phyloP scores from a whole-genome alignment of 148 eudicot species.

The Gaultheria prostrata region DNA sequence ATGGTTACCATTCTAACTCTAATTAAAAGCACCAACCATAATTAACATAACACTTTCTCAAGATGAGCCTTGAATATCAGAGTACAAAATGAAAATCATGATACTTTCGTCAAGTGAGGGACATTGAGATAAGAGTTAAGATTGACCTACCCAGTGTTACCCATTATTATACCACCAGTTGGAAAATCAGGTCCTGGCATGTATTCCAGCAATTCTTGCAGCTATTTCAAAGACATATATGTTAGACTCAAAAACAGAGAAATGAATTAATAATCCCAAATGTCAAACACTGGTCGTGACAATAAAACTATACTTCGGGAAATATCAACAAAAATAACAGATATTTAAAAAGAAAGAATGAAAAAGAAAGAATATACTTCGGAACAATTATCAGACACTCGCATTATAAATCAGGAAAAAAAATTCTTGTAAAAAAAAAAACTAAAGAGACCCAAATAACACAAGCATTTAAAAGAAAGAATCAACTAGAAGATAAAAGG shows the following conservation, averaged over 20 bases:
- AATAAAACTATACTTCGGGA: neutral
- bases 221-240: conserved; percentile 37
- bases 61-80: neutral
- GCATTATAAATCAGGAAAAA: neutral
- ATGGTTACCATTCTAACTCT: neutral
- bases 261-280: neutral
- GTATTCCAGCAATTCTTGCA: conserved; percentile 91
- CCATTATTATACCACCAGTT: conserved; percentile 96
- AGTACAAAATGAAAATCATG: neutral
- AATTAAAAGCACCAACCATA: neutral
- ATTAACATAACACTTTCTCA: neutral
- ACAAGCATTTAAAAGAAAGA: neutral
- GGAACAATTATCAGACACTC: neutral
- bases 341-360: neutral
- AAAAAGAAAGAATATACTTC: neutral
- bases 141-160: conserved; percentile 67
- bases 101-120: neutral
- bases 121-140: neutral
- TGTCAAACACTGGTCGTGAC: neutral
- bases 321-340: neutral
- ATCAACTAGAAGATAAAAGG: neutral
- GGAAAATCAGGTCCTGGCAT: conserved; percentile 99
- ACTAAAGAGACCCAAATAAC: neutral
- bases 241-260: neutral
- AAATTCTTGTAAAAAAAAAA: neutral